A percentile compares a stretch with the other conserved stretches of the same genome.
Conservation (phyloP, 2,329 filamentous ascomycete species). For the Mycosphaerelloides madeirae region DNA sequence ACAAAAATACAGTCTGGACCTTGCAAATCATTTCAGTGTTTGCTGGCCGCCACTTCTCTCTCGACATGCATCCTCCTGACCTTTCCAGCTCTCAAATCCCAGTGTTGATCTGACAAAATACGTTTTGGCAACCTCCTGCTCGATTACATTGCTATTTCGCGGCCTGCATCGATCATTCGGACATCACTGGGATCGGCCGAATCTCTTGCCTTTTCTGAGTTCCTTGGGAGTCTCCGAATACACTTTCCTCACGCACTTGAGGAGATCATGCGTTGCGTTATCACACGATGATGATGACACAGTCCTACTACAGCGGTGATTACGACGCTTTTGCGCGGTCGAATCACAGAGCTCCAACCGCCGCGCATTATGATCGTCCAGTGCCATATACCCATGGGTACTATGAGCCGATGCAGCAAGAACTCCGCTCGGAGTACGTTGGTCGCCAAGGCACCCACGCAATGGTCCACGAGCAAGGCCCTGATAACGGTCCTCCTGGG, state of each 20-base stretch:
- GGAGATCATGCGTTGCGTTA: constrained; percentile 9
- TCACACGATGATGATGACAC: constrained; percentile 28
- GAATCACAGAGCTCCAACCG: constrained; percentile 19
- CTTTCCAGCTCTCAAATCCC: constrained; percentile 8
- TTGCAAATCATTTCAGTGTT: constrained; percentile 12
- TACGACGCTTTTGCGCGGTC: constrained; percentile 22
- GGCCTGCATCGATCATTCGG: neutral
- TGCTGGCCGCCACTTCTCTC: constrained; percentile 10
- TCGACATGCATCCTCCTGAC: constrained; percentile 1
- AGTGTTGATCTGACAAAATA: constrained; percentile 11
- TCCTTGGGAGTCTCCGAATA: constrained; percentile 7
- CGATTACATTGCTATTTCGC: constrained; percentile 8
- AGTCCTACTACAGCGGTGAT: constrained; percentile 28
- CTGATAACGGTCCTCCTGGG: constrained; percentile 32
- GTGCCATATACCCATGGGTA: constrained; percentile 22
- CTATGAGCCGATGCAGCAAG: constrained; percentile 23
- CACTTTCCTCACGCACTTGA: constrained; percentile 11
- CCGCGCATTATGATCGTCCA: constrained; percentile 25
- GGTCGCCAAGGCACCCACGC: constrained; percentile 19
- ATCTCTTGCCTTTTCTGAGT: constrained; percentile 4
- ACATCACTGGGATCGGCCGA: constrained; percentile 2
- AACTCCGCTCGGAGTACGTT: constrained; percentile 22
- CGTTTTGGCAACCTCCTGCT: constrained; percentile 7
- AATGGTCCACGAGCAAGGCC: constrained; percentile 30
- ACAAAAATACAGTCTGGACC: constrained; percentile 9